A percentile compares a stretch with the other conserved stretches of the same genome.
These are phyloP conservation scores for Penicillium manginii DNA, from an alignment of 495 filamentous ascomycete species.

Conservation along the genomic window DNA sequence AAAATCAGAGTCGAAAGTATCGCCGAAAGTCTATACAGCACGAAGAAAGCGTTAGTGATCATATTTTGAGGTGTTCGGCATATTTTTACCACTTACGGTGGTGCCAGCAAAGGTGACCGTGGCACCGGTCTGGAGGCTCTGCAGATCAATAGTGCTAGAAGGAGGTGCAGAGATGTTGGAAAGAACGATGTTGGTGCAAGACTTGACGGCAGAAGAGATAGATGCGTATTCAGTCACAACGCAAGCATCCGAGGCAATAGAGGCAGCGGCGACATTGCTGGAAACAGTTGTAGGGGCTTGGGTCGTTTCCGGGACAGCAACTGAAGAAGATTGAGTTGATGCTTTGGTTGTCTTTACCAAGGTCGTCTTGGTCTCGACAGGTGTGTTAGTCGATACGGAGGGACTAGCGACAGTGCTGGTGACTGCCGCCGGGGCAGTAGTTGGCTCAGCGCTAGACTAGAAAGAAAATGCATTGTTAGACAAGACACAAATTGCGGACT, in stretches of 20 bases:
- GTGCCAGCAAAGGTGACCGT: conserved; percentile 46
- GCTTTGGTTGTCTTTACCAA: conserved; percentile 16
- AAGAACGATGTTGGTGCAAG: conserved; percentile 45
- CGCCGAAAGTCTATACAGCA: conserved; percentile 40
- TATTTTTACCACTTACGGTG: conserved; percentile 19
- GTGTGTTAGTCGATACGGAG: conserved; percentile 11
- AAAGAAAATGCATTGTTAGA: no score
- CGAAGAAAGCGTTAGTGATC: background rate
- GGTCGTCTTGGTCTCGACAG: conserved; percentile 17
- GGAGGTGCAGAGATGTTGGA: conserved; percentile 41
- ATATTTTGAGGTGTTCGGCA: no score
- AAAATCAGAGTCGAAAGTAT: conserved; percentile 36
- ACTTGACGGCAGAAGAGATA: conserved; percentile 45
- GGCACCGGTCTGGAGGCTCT: conserved; percentile 40
- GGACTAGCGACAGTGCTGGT: conserved; percentile 10
- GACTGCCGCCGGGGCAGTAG: background rate
- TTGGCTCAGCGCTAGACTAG: conserved; percentile 3
- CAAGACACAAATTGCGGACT: no score
- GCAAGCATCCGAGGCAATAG: conserved; percentile 35
- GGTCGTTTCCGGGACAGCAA: conserved; percentile 8
- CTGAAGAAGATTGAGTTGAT: conserved; percentile 4
- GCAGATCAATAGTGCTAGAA: conserved; percentile 37
- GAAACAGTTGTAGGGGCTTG: conserved; percentile 12
- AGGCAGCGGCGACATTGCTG: conserved; percentile 11
- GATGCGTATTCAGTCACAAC: conserved; percentile 46